Base-by-base conservation (phyloP, 345 rosid species). In the Cardamine occulta region DNA sequence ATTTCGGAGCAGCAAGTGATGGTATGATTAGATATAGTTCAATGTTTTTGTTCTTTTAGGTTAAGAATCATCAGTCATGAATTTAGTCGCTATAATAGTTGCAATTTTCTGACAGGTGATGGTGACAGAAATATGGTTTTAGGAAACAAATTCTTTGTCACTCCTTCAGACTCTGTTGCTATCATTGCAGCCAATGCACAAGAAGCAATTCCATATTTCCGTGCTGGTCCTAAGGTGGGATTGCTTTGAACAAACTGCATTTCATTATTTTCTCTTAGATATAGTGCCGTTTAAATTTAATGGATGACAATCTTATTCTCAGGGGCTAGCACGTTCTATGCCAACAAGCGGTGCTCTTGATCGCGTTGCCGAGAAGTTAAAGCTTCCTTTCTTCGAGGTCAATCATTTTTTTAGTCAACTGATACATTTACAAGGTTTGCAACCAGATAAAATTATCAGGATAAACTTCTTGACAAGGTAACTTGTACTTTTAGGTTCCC, bases 301-400 rank as follows among this genome's bases (percentile, higher is more conserved):
- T 73, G 39, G 76, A 59, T 44, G 74, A 2, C 28, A 29, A 65
- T 53, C 68, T 54, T 61, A 26, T 61, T 73, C 82, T 35, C 85
- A 90, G 97, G 96, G 97, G 73, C 86, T 95, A 57, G 97, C 99
- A 62, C 87, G 96, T 79, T 95, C 97, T 29, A 90, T 95, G 97
- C 99, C 99, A 23, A 95, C 97, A 24, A 95, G 94, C 75, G 96
- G 97, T 72, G 97, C 99, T 54, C 94, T 95, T 72, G 99, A 90
- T 84, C 85, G 91, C 45, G 97, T 95, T 79, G 96, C 99, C 47
- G 85, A 85, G 80, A 92, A 92, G 77, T 70, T 92, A 80, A 84
- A 83, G 74, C 94, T 92, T 79, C 86, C 88, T 23, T 92, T 89
- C 80, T 90, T 95, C 61, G 99, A 92, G 96, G 97, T 92, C n/a